Conservation (phyloP, 306 rosid species). For the Argentina anserina region DNA sequence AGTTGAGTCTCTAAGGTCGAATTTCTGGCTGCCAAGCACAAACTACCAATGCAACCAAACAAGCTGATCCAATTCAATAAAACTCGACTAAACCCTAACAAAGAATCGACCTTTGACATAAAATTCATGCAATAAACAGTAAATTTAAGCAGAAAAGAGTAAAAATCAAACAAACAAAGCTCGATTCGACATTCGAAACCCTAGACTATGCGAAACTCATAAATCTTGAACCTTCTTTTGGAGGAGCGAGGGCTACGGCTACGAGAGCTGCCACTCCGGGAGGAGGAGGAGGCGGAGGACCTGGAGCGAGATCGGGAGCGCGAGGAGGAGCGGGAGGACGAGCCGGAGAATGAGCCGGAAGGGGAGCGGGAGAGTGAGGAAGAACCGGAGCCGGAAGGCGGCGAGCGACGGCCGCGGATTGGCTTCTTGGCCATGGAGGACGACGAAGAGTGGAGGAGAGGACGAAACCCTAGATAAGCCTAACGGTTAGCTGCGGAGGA, state of each 20-base stretch:
- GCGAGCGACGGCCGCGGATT: slow-evolving; percentile 84
- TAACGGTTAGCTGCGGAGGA: not conserved
- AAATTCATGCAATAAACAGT: not conserved
- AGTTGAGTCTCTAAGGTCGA: not conserved
- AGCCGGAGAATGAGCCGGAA: slow-evolving; percentile 53
- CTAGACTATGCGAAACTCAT: not conserved
- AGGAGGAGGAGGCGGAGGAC: slow-evolving; percentile 70
- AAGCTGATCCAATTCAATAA: not conserved
- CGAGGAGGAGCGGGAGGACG: slow-evolving; percentile 48
- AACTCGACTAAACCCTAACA: not conserved
- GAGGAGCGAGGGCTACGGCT: slow-evolving; percentile 76
- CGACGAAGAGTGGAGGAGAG: slow-evolving; percentile 9
- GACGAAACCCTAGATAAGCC: slow-evolving; percentile 71
- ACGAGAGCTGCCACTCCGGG: slow-evolving; percentile 57
- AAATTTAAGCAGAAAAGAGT: too few species aligned
- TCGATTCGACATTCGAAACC: too few species aligned
- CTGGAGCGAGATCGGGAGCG: slow-evolving; percentile 63
- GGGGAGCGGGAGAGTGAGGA: slow-evolving; percentile 67
- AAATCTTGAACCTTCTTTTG: slow-evolving; percentile 43
- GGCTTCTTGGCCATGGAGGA: slow-evolving; percentile 91
- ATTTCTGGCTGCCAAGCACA: not conserved
- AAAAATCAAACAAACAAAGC: not conserved
- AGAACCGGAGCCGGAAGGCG: slow-evolving; percentile 71
- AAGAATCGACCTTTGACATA: not conserved
- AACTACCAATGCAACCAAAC: not conserved